phyloP scores from a whole-genome alignment of 176 grass and related monocot genomes.

The Thalia dealbata region DNA sequence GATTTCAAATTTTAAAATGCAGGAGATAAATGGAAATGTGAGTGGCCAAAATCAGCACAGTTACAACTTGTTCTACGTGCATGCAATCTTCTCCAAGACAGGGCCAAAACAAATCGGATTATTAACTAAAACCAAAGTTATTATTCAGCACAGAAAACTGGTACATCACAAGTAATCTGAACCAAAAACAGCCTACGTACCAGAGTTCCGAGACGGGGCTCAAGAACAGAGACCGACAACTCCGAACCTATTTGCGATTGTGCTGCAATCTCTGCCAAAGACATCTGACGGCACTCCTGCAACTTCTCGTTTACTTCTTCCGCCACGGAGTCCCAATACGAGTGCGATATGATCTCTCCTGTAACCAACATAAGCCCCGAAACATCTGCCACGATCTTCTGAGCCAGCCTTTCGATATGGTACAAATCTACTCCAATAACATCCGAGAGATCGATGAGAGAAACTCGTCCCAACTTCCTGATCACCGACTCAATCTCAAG shows the following conservation, averaged over 20 bases:
- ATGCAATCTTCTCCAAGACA: background rate
- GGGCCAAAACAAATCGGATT: background rate
- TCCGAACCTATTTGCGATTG: conserved; percentile 88
- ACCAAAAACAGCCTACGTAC: conserved; percentile 24
- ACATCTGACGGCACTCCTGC: conserved; percentile 86
- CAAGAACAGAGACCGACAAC: conserved; percentile 56
- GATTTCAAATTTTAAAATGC: too few relatives aligned
- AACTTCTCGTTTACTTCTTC: conserved; percentile 93
- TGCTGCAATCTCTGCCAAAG: conserved; percentile 79
- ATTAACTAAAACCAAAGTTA: background rate
- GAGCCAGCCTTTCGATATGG: conserved; percentile 77
- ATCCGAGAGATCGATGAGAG: conserved; percentile 80
- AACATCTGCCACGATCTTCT: conserved; percentile 52
- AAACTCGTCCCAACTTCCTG: conserved; percentile 60
- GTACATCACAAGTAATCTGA: background rate
- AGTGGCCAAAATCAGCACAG: background rate
- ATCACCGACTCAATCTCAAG: conserved; percentile 85
- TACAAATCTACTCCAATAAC: conserved; percentile 84
- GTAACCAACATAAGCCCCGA: conserved; percentile 65
- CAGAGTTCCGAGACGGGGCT: conserved; percentile 76
- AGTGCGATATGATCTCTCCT: conserved; percentile 77
- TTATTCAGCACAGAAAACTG: background rate
- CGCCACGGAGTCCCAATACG: conserved; percentile 85
- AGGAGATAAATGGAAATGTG: too few relatives aligned
- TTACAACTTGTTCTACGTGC: background rate